These are phyloP conservation scores for Nicotiana rustica DNA, from an alignment of 305 asterid species.

Conservation along the genomic window DNA sequence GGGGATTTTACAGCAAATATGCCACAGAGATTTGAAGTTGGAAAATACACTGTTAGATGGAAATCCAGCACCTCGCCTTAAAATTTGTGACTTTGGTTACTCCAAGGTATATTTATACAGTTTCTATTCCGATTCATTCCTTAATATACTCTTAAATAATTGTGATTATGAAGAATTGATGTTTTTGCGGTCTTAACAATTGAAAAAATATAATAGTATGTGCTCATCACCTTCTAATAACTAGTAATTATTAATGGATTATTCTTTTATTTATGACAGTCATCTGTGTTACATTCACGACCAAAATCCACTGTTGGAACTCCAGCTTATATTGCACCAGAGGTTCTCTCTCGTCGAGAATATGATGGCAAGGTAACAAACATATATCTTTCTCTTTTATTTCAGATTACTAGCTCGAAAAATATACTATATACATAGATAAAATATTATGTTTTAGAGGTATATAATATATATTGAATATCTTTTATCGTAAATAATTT, in stretches of 20 bases:
- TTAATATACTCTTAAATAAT: not conserved
- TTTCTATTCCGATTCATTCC: not conserved
- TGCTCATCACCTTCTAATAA: not conserved
- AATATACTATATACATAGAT: no score
- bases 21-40: constrained; percentile 91
- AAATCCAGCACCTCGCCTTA: constrained; percentile 86
- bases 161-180: not conserved
- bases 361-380: constrained; percentile 81
- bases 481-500: no score
- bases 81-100: constrained; percentile 76
- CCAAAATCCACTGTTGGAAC: constrained; percentile 95
- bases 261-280: constrained; percentile 45
- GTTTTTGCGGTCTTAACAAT: not conserved
- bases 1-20: constrained; percentile 68
- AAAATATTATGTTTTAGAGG: no score
- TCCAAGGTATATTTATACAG: constrained; percentile 52
- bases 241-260: not conserved
- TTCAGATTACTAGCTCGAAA: no score
- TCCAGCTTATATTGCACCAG: constrained; percentile 93
- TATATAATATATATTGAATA: no score
- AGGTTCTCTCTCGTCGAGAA: constrained; percentile 83
- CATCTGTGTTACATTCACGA: constrained; percentile 78
- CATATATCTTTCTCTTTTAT: not conserved
- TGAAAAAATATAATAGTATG: not conserved
- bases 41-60: constrained; percentile 87